Conservation (phyloP, 73 alveolate species). For the Stentor coeruleus region DNA sequence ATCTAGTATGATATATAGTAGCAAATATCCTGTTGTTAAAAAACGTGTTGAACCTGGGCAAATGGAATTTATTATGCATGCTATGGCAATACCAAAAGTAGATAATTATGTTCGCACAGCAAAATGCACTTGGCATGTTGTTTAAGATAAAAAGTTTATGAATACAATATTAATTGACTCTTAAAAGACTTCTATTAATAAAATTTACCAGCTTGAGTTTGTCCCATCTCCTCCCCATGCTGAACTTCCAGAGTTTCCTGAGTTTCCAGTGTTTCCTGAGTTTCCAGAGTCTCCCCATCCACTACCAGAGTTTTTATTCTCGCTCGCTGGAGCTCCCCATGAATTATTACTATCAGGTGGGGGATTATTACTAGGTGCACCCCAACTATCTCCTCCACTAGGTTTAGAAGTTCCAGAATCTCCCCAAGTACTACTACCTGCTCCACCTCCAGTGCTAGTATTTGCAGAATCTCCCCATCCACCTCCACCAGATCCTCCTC, state of each 20-base stretch:
- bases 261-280: neutral
- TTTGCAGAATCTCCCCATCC: neutral
- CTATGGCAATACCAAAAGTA: neutral
- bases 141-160: too few species aligned
- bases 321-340: too few species aligned
- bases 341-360: too few species aligned
- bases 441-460: neutral
- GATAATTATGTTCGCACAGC: too few species aligned
- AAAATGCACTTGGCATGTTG: too few species aligned
- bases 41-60: neutral
- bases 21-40: neutral
- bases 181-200: too few species aligned
- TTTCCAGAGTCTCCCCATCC: neutral
- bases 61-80: neutral
- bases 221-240: too few species aligned
- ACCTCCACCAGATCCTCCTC: conserved; percentile 28
- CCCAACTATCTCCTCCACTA: too few species aligned
- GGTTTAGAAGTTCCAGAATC: neutral
- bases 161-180: too few species aligned
- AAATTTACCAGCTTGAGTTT: too few species aligned
- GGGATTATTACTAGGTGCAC: too few species aligned
- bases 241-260: neutral
- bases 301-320: too few species aligned
- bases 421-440: conserved; percentile 16
- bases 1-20: neutral